Evolutionary conservation across 2,329 filamentous ascomycete genomes (phyloP), one percentile per base, ranked within the genome.

Genomic region (Fusarium hainanense): DNA sequence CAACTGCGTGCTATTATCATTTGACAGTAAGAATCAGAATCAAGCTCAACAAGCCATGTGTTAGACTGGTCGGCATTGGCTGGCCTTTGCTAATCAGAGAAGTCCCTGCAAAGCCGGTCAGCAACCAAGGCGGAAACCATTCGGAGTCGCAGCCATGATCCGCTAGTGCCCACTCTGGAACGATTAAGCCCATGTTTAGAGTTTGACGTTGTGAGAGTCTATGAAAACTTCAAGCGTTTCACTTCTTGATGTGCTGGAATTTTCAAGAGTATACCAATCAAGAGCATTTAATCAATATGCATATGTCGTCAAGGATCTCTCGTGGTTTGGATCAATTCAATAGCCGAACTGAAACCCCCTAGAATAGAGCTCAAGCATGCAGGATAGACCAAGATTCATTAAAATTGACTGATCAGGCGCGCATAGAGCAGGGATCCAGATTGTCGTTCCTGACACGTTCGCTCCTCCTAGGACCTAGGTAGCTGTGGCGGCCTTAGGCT

Each of bases 401-500:
- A 57, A 55, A 63, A 46, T 48, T 66, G 9, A 59, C 47, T 60
- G 54, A 66, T 65, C 62, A 70, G 54, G 68, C 49, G 66, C 43
- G 48, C 49, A 50, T 32, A 11, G 27, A 47, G 30, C 62, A 70
- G 52, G 66, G 57, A 28, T 55, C 37, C 37, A 49, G 18, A 23
- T 20, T 34, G n/a, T 21, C 28, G 14, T 57, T 20, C 51, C 27
- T 58, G 43, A n/a, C n/a, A 27, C 13, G 28, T 43, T 28, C 13
- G 28, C 40, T 28, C 18, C 25, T 61, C 12, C n/a, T 28, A 28
- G 11, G 27, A 54, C 12, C n/a, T 28, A 28, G 11, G 28, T 28
- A 32, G 11, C 23, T 52, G 56, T 63, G 68, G 42, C 49, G 66
- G 72, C 72, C 69, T 73, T 58, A 72, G 72, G 69, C 61, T 30